Base-by-base conservation (phyloP, 441 rosid species). In the Gossypium gossypioides region DNA sequence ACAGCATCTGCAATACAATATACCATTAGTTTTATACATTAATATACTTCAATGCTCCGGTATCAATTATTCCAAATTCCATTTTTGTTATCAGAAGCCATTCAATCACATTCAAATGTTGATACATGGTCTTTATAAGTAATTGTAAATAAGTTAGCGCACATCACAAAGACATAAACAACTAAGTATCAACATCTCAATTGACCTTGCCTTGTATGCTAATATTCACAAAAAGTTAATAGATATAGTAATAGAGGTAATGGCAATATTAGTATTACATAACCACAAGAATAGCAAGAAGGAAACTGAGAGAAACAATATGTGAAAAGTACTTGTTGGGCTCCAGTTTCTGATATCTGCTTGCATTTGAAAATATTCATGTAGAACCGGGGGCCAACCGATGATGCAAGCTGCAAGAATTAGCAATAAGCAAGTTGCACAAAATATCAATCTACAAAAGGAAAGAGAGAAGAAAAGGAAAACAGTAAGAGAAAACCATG, bases 291-390 rank as follows among this genome's bases (percentile, higher is more conserved):
- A 65, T 24, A 32, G 25, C 15, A 15, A 27, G 21, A 63, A 52
- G 2, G 37, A 58, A 16, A 66, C 4, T 10, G 34, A 6, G 56
- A 10, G 27, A 44, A 32, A 52, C 29, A 56, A 48, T 40, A 63
- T 70, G 69, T 32, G 56, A 29, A 72, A 59, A 74, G 19, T 72
- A 92, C 99, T 81, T 96, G 98, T 78, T 96, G 97, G 66, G 99
- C 98, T 86, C 98, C 99, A 75, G 99, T 92, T 80, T 96, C 98
- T 59, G 99, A 96, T 83, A 96, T 85, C 61, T 92, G 93, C 79
- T 87, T 96, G 88, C 99, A 96, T 84, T 92, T 92, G 90, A 96
- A 96, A 64, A 96, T 96, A 86, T 91, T 92, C 81, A 84, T 81
- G 75, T 84, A 96, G 84, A 95, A 95, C 64, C 96, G 88, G 63